Percentiles rank a stretch among this genome's conserved stretches.
phyloP scores from a whole-genome alignment of 768 basidiomycete species.

The Pisolithus microcarpus region DNA sequence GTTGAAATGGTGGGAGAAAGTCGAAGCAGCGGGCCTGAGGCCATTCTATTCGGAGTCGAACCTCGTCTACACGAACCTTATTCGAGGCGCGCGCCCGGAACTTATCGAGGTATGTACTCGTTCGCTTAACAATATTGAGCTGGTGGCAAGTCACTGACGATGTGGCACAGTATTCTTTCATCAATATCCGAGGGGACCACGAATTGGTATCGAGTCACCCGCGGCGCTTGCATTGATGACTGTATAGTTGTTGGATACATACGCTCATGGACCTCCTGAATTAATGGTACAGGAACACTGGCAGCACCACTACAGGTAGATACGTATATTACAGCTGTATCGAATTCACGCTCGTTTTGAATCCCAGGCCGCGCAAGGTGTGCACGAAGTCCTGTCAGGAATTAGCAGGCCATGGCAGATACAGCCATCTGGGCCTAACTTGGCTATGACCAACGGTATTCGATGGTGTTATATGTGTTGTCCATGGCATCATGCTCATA shows the following conservation, averaged over 20 bases:
- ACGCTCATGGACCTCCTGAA: too few relatives aligned
- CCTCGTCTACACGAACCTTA: constrained; percentile 39
- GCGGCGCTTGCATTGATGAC: not conserved
- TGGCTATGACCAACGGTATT: not conserved
- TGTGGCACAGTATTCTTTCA: constrained; percentile 39
- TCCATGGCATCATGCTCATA: not conserved
- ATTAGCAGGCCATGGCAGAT: too few relatives aligned
- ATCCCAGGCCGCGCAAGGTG: too few relatives aligned
- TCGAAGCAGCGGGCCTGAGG: constrained; percentile 62
- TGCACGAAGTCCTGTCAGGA: too few relatives aligned
- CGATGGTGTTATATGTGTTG: not conserved
- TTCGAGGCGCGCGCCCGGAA: constrained; percentile 30
- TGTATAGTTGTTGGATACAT: too few relatives aligned
- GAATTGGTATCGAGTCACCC: constrained; percentile 27
- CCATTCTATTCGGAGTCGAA: constrained; percentile 66
- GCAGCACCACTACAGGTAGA: too few relatives aligned
- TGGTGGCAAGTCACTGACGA: not conserved
- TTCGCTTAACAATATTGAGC: not conserved
- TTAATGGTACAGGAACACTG: too few relatives aligned
- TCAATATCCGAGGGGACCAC: constrained; percentile 42
- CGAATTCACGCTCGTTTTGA: too few relatives aligned
- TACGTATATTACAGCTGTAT: too few relatives aligned
- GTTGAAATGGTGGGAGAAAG: constrained; percentile 61
- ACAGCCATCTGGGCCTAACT: too few relatives aligned
- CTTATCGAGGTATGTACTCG: constrained; percentile 33